Conservation (phyloP, 2,329 filamentous ascomycete species). For the Fusarium albidum region DNA sequence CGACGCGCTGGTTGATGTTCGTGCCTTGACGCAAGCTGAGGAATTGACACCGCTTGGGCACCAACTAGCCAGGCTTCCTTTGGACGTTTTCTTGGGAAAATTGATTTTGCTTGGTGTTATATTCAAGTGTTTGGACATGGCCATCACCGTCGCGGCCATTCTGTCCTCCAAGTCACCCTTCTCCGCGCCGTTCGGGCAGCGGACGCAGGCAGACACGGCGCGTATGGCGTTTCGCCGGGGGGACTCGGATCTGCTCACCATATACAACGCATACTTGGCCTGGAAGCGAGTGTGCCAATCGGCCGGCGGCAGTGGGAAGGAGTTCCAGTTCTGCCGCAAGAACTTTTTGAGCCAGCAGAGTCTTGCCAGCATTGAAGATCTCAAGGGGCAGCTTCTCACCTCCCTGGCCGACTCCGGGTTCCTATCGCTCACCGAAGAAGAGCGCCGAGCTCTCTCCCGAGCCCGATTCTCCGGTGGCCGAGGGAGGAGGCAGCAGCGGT, state of each 20-base stretch:
- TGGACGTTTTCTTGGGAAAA: conserved; percentile 96
- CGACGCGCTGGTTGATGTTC: conserved; percentile 91
- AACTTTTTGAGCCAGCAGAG: conserved; percentile 93
- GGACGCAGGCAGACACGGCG: conserved; percentile 81
- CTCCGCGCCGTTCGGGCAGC: conserved; percentile 83
- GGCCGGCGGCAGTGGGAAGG: conserved; percentile 68
- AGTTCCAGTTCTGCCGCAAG: conserved; percentile 92
- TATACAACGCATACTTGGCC: conserved; percentile 90
- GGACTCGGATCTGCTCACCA: conserved; percentile 90
- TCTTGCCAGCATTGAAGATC: conserved; percentile 89
- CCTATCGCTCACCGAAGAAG: conserved; percentile 75
- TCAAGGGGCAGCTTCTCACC: conserved; percentile 89
- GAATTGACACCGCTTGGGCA: conserved; percentile 86
- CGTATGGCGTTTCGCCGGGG: conserved; percentile 81
- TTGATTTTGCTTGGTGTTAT: conserved; percentile 85
- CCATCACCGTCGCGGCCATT: conserved; percentile 90
- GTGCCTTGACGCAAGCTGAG: conserved; percentile 82
- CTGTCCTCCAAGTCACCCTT: conserved; percentile 96
- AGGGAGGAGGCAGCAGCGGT: conserved; percentile 71
- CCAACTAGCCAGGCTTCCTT: conserved; percentile 85
- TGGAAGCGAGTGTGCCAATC: conserved; percentile 87
- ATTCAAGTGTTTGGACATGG: conserved; percentile 91
- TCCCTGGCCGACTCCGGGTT: conserved; percentile 88
- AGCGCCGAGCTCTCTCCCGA: conserved; percentile 73
- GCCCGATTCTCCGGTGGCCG: conserved; percentile 64